Base-by-base conservation (phyloP, 2,329 filamentous ascomycete species). In the Fusarium bulbicola region DNA sequence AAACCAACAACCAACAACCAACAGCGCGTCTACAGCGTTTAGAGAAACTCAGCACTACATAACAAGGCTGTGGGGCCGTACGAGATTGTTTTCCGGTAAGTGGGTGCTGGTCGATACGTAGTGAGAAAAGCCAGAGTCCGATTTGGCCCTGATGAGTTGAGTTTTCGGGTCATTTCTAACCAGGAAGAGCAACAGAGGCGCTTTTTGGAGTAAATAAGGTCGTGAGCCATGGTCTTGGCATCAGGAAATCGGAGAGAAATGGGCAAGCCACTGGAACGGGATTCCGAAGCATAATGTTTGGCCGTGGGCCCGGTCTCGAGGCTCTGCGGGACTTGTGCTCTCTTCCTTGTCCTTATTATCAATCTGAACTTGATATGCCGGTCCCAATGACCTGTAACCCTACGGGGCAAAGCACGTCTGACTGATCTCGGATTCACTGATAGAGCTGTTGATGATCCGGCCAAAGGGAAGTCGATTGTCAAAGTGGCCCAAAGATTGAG, bases 11-110 rank as follows among this genome's bases (percentile, higher is more conserved):
- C 40, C 24, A 36, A 18, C 34, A 18, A 18, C 34, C 39, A 58
- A 37, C 52, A 58, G 36, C 58, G 64, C 66, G 58, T 59, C 42
- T 63, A 36, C 16, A 34, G 67, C 67, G 67, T 28, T 24, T 64
- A 28, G 16, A 34, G 34, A 50, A 39, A 52, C 56, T 42, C n/a
- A 50, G 24, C 24, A 28, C 21, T 36, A 18, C 28, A 42, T 14
- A 34, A 14, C 14, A 16, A 32, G 18, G 15, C 14, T 32, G 30
- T 56, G 37, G 36, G 30, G 21, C 24, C 21, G 14, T 11, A 18
- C 15, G 13, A 46, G 39, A 58, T 14, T 40, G 20, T 57, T 58
- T 18, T 7, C 37, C 42, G 45, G 46, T 24, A 40, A 30, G 46
- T 58, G 40, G 53, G 30, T 15, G n/a, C 40, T 21, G 21, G 30